Base-by-base conservation (phyloP, 768 basidiomycete genomes). In the Lactarius sanguifluus region DNA sequence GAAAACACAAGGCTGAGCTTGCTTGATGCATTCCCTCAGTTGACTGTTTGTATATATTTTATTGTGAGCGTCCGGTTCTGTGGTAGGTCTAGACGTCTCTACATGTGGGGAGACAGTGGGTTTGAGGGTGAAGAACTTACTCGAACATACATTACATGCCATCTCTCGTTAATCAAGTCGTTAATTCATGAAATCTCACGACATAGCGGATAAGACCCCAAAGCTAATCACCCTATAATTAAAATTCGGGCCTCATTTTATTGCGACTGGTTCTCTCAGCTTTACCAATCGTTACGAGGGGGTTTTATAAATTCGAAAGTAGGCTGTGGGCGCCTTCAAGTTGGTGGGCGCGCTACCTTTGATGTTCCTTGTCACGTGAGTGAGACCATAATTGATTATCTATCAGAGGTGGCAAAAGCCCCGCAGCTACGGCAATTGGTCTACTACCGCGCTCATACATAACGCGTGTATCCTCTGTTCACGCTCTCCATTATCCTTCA, bases 161-260 rank as follows among this genome's bases (percentile, higher is more conserved):
- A 23, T 52, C 12, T 50, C 47, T 32, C 10, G 30, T 34, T n/a
- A n/a, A n/a, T n/a, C n/a, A n/a, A n/a, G n/a, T n/a, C n/a, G n/a
- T n/a, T 10, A 16, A 25, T 58, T 34, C 15, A 16, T n/a, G 13
- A 40, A 23, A 40, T 58, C 57, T 58, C 23, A 40, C 15, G 38
- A 6, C 75, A 41, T 25, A 58, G 57, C 57, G 57, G 57, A 58
- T 58, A 38, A 34, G 15, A 6, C 2, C 16, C 20, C 36, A 40
- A 58, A 25, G 18, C 18, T 3, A 58, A 40, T n/a, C 36, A 18
- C 30, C 18, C 30, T n/a, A 34, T 13, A 18, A 34, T 34, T 8
- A 20, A 34, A 6, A 7, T 8, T 20, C 32, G 7, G 7, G 54
- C 0, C 20, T 8, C 28, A 34, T 32, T 56, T 16, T 34, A 32